Evolutionary conservation across 2,329 filamentous ascomycete species (phyloP).

Genomic region (Cephalotrichum gorgonifer): DNA sequence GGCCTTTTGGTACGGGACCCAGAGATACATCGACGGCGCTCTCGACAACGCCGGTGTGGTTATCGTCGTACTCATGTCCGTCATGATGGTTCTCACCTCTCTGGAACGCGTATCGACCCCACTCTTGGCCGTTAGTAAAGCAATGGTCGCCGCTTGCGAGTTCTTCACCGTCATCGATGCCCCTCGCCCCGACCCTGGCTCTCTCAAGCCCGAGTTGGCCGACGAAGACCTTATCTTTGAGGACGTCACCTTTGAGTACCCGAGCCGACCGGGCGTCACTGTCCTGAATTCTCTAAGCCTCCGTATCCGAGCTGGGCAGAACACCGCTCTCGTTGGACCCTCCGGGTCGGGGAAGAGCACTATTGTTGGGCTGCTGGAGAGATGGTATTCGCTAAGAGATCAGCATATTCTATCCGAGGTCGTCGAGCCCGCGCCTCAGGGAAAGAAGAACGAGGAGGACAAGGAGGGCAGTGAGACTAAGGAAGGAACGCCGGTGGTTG

Average conservation of each 20-base stretch:
- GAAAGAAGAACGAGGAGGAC: conserved; percentile 22
- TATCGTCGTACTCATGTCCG: conserved; percentile 45
- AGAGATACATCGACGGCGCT: conserved; percentile 34
- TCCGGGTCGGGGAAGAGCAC: conserved; percentile 68
- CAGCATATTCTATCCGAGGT: conserved; percentile 41
- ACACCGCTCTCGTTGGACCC: conserved; percentile 64
- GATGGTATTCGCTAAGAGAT: conserved; percentile 57
- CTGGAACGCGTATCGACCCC: conserved; percentile 47
- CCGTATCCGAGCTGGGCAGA: conserved; percentile 50
- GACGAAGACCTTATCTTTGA: conserved; percentile 38
- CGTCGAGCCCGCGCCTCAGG: conserved; percentile 34
- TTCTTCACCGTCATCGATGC: conserved; percentile 46
- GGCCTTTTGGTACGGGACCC: conserved; percentile 53
- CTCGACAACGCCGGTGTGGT: conserved; percentile 41
- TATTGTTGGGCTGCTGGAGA: conserved; percentile 58
- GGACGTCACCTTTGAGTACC: conserved; percentile 63
- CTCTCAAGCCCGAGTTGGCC: conserved; percentile 23
- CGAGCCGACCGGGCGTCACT: conserved; percentile 52
- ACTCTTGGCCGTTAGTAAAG: conserved; percentile 46
- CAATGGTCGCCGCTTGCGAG: conserved; percentile 45
- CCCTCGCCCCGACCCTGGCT: conserved; percentile 24
- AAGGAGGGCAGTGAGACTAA: conserved; percentile 10
- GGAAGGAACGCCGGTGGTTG: not conserved
- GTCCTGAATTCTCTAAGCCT: conserved; percentile 51
- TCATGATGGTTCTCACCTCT: conserved; percentile 48